Evolutionary conservation across 306 rosid species (phyloP).

Genomic region (Cucurbita argyrosperma): DNA sequence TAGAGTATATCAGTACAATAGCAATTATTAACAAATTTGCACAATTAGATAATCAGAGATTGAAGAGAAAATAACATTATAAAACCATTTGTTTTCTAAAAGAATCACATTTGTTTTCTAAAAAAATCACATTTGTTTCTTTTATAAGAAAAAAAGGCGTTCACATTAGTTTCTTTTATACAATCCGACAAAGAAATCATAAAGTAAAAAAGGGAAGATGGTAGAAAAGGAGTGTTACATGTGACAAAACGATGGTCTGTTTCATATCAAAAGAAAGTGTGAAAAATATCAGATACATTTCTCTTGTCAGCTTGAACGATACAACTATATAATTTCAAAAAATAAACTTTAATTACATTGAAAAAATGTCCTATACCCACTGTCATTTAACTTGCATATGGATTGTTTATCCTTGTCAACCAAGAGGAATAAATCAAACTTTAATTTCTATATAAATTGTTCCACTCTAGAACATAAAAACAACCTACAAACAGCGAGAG

Average conservation of each 20-base stretch:
- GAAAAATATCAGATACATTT: not conserved
- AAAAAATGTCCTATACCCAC: not conserved
- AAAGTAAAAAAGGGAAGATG: not conserved
- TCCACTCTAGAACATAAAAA: not conserved
- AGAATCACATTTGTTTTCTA: not conserved
- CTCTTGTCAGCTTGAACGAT: not conserved
- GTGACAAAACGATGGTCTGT: not conserved
- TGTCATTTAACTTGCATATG: not conserved
- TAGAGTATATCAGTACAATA: not conserved
- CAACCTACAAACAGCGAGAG: not conserved
- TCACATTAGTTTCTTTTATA: not conserved
- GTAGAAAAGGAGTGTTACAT: not conserved
- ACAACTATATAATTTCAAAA: not conserved
- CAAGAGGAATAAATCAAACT: not conserved
- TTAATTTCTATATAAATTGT: not conserved
- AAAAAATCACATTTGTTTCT: not conserved
- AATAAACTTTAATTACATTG: not conserved
- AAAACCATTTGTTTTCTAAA: not conserved
- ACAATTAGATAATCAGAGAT: not conserved
- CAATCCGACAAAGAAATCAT: not conserved
- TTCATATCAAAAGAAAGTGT: not conserved
- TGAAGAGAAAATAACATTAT: not conserved
- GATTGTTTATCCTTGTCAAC: not conserved
- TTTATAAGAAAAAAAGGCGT: not conserved
- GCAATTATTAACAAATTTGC: conserved; percentile 1